Percentiles rank a stretch among this genome's conserved stretches.
phyloP scores from a whole-genome alignment of 1,284 basidiomycete genomes.

The Puccinia novopanici region DNA sequence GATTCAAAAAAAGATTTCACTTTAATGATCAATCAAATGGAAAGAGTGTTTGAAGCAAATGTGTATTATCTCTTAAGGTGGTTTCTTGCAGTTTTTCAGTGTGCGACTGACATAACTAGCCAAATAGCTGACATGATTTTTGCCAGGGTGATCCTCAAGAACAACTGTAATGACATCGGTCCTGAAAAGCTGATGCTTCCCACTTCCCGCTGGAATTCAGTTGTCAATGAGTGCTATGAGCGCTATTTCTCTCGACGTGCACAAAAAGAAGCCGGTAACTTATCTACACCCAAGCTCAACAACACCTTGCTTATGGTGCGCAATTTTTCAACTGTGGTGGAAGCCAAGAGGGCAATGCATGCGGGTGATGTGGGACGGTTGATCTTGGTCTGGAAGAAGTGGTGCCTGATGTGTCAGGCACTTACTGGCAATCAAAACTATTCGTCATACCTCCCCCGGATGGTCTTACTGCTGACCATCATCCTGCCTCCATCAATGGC shows the following conservation, averaged over 20 bases:
- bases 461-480: slow-evolving; percentile 8
- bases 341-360: slow-evolving; percentile 13
- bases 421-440: background rate
- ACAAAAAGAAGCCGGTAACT: background rate
- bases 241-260: background rate
- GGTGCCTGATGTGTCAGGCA: slow-evolving; percentile 18
- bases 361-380: slow-evolving; percentile 22
- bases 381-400: slow-evolving; percentile 30
- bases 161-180: background rate
- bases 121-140: no score
- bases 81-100: background rate
- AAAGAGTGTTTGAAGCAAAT: slow-evolving; percentile 4
- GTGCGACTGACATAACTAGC: background rate
- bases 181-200: background rate
- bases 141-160: background rate
- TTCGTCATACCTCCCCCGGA: slow-evolving; percentile 17
- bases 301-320: slow-evolving; percentile 7
- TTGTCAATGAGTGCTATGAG: slow-evolving; percentile 12
- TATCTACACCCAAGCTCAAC: background rate
- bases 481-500: background rate
- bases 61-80: slow-evolving; percentile 15
- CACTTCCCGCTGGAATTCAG: background rate
- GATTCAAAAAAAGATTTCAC: slow-evolving; percentile 5
- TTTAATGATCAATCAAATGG: background rate
- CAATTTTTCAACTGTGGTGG: slow-evolving; percentile 14